Evolutionary conservation across 169 alveolate genomes (phyloP).

Genomic region (Plasmodium coatneyi): DNA sequence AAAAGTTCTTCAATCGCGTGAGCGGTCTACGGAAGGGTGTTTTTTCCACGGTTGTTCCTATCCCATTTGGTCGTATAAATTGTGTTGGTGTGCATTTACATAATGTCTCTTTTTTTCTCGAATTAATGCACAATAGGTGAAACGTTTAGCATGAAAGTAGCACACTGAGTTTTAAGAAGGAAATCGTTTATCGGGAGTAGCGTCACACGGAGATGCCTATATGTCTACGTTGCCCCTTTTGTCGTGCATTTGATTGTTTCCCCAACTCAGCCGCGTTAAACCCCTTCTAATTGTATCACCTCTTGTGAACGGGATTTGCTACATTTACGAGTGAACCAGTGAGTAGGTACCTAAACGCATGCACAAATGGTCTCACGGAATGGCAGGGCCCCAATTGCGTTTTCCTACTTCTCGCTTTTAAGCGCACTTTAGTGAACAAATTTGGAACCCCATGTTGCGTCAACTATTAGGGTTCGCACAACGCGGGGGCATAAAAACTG

Average conservation of each 20-base stretch:
- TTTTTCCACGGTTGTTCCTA: background rate
- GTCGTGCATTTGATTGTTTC: background rate
- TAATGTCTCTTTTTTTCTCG: constrained; percentile 15
- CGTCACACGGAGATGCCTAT: background rate
- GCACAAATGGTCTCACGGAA: background rate
- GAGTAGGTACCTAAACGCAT: background rate
- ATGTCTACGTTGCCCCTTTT: background rate
- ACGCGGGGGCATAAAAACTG: background rate
- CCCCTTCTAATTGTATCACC: background rate
- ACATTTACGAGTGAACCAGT: background rate
- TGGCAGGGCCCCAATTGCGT: background rate
- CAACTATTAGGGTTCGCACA: background rate
- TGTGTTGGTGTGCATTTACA: background rate
- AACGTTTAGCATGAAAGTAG: background rate
- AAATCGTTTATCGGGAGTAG: background rate
- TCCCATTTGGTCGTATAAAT: background rate
- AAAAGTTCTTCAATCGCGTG: background rate
- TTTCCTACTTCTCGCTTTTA: background rate
- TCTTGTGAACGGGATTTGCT: background rate
- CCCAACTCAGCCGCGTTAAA: background rate
- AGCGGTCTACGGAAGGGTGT: background rate
- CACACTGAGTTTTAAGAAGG: background rate
- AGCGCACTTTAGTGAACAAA: background rate
- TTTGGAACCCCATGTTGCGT: background rate
- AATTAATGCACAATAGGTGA: constrained; percentile 4